These are phyloP conservation scores for Punica granatum DNA, from an alignment of 345 rosid genomes.

Conservation along the genomic window DNA sequence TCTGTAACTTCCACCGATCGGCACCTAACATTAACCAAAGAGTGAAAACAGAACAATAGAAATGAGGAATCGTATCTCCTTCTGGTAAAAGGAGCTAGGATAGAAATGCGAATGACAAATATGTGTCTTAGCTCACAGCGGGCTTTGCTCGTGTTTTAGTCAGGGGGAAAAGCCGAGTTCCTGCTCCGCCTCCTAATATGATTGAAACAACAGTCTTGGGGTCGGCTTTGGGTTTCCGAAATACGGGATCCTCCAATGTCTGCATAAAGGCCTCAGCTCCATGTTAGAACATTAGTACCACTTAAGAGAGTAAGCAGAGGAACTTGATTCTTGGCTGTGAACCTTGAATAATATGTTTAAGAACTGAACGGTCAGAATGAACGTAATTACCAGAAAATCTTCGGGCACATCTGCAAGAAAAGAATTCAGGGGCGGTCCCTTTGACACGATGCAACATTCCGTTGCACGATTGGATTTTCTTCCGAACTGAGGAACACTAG, in stretches of 20 bases:
- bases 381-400: constrained; percentile 37
- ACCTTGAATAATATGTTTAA: not conserved
- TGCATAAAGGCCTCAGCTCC: constrained; percentile 17
- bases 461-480: constrained; percentile 9
- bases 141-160: constrained; percentile 71
- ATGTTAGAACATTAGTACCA: constrained; percentile 1
- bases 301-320: not conserved
- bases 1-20: constrained; percentile 80
- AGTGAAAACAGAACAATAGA: not conserved
- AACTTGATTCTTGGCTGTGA: too few species aligned
- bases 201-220: constrained; percentile 72
- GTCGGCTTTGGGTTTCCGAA: constrained; percentile 42
- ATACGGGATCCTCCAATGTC: constrained; percentile 29
- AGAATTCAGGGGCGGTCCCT: constrained; percentile 20
- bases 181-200: constrained; percentile 88
- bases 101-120: not conserved
- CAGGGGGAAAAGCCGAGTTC: constrained; percentile 74
- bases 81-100: not conserved
- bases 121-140: constrained; percentile 42
- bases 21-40: constrained; percentile 44
- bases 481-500: constrained; percentile 15
- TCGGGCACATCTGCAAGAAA: constrained; percentile 50
- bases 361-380: not conserved
- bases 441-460: constrained; percentile 17
- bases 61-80: constrained; percentile 1